Percentiles rank a stretch among this genome's conserved stretches.
phyloP scores from a whole-genome alignment of 129 eudicot species.

The Helichrysum umbraculigerum region DNA sequence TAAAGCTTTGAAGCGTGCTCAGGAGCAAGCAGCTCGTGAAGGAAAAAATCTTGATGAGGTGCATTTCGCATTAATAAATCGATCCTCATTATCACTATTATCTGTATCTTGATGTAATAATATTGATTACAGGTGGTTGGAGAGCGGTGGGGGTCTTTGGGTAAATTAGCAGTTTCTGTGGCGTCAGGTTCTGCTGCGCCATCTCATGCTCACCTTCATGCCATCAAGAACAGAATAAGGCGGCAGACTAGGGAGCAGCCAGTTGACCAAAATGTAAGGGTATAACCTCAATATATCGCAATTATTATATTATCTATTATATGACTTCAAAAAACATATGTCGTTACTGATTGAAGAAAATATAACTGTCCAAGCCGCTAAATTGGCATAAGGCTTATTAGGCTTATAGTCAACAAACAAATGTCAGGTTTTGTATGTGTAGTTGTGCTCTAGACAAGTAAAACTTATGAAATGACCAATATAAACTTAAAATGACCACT shows the following conservation, averaged over 20 bases:
- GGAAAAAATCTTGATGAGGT: constrained; percentile 83
- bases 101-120: constrained; percentile 1
- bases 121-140: constrained; percentile 66
- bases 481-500: neutral
- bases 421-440: neutral
- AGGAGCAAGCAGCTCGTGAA: constrained; percentile 98
- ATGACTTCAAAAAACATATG: neutral
- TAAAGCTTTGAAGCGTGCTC: constrained; percentile 86
- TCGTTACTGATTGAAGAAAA: neutral
- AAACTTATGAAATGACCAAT: constrained; percentile 1
- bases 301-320: neutral
- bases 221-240: constrained; percentile 63
- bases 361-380: neutral
- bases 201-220: constrained; percentile 86
- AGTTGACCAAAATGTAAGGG: constrained; percentile 37
- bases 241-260: constrained; percentile 45
- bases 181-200: constrained; percentile 82
- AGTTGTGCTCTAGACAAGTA: neutral
- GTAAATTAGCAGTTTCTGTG: constrained; percentile 87
- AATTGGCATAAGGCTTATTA: constrained; percentile 2
- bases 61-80: constrained; percentile 10
- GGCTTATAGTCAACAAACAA: neutral
- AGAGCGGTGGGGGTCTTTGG: constrained; percentile 96
- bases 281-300: neutral
- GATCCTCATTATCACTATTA: neutral